phyloP scores from a whole-genome alignment of 1,284 basidiomycete genomes.

The Pascua guehoae region DNA sequence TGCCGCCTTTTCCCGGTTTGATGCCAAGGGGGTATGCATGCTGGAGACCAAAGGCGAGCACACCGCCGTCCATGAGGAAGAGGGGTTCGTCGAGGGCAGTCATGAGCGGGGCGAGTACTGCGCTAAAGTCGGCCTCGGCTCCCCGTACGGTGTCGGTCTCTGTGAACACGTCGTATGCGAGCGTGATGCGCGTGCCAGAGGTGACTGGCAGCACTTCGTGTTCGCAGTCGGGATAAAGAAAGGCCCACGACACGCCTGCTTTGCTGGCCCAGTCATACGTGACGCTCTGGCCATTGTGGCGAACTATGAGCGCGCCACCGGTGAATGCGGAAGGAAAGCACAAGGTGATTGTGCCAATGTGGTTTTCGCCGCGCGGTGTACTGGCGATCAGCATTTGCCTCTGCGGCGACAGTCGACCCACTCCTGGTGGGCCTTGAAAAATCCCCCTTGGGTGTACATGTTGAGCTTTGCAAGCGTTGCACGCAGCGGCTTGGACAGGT shows the following conservation, averaged over 20 bases:
- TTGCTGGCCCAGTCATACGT: constrained; percentile 14
- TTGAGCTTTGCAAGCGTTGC: constrained; percentile 10
- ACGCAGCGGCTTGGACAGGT: background rate
- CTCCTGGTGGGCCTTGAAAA: constrained; percentile 6
- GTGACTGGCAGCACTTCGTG: constrained; percentile 52
- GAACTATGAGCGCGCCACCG: constrained; percentile 25
- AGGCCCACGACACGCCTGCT: constrained; percentile 15
- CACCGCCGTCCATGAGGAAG: constrained; percentile 32
- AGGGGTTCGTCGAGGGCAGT: background rate
- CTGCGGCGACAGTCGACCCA: background rate
- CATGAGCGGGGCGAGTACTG: background rate
- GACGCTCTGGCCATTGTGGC: constrained; percentile 7
- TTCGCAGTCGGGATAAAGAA: constrained; percentile 52
- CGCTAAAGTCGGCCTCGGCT: too few species aligned
- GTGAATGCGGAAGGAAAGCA: constrained; percentile 23
- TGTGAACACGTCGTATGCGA: constrained; percentile 47
- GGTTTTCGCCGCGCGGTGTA: constrained; percentile 2
- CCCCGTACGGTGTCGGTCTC: background rate
- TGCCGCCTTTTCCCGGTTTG: too few species aligned
- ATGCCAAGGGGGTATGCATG: constrained; percentile 41
- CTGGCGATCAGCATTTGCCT: background rate
- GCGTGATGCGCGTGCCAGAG: constrained; percentile 50
- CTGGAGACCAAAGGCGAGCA: constrained; percentile 48
- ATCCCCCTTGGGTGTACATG: background rate
- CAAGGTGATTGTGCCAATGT: constrained; percentile 19